These are phyloP conservation scores for Eimeria zaria DNA, from an alignment of 169 alveolate species.

Conservation along the genomic window DNA sequence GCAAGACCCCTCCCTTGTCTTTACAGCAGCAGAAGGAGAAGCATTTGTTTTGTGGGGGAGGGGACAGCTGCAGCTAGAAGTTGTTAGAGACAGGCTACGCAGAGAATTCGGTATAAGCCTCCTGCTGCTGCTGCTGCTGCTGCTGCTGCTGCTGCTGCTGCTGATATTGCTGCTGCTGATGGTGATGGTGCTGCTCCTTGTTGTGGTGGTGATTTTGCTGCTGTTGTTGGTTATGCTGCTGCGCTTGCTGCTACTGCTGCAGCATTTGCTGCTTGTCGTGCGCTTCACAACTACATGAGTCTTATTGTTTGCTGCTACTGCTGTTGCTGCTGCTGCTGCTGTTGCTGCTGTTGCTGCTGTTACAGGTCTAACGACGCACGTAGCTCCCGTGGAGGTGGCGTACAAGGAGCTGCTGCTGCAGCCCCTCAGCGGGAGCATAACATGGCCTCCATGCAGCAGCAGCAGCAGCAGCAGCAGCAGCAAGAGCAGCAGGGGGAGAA, in stretches of 20 bases:
- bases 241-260: background rate
- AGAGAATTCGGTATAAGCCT: conserved; percentile 72
- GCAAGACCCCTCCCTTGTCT: conserved; percentile 15
- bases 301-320: background rate
- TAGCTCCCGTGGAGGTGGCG: conserved; percentile 41
- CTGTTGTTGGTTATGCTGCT: background rate
- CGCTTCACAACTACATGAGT: too few species aligned
- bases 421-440: conserved; percentile 13
- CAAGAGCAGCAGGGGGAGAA: background rate
- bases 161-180: background rate
- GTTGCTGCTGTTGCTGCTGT: background rate
- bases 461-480: conserved; percentile 20
- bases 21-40: conserved; percentile 49
- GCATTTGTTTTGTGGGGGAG: conserved; percentile 65
- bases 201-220: too few species aligned
- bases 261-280: background rate
- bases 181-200: too few species aligned
- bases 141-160: conserved; percentile 12
- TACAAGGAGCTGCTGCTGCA: conserved; percentile 68
- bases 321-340: background rate
- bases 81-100: conserved; percentile 44
- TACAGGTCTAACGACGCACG: conserved; percentile 14
- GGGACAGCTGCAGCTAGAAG: conserved; percentile 80
- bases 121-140: too few species aligned
- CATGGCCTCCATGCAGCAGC: conserved; percentile 17